These are phyloP conservation scores for Neurospora tetrasperma DNA, from an alignment of 495 filamentous ascomycete species.

Conservation along the genomic window DNA sequence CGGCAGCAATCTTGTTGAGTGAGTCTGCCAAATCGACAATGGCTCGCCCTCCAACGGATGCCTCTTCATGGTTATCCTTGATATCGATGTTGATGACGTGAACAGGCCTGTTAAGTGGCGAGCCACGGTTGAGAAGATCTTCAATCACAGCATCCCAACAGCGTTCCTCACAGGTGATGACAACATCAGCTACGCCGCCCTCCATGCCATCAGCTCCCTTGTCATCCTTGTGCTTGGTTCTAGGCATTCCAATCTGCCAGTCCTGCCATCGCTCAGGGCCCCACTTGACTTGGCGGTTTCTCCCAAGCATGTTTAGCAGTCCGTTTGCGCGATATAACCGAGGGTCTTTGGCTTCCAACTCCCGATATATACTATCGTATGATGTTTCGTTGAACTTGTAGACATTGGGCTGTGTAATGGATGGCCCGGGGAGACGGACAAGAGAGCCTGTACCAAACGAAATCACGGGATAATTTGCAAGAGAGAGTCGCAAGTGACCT, in stretches of 20 bases:
- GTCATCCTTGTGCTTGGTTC: slow-evolving; percentile 53
- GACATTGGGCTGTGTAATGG: slow-evolving; percentile 87
- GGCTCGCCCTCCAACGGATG: slow-evolving; percentile 76
- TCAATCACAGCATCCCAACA: slow-evolving; percentile 99
- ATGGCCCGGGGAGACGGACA: slow-evolving; percentile 87
- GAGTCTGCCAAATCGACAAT: slow-evolving; percentile 87
- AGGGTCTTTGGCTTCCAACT: slow-evolving; percentile 74
- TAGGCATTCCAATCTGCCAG: slow-evolving; percentile 80
- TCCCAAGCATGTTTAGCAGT: slow-evolving; percentile 86
- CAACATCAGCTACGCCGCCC: slow-evolving; percentile 83
- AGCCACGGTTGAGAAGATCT: slow-evolving; percentile 75
- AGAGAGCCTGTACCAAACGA: slow-evolving; percentile 96
- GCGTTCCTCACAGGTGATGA: slow-evolving; percentile 95
- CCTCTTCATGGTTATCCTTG: slow-evolving; percentile 96
- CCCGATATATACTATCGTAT: slow-evolving; percentile 84
- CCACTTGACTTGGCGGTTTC: slow-evolving; percentile 87
- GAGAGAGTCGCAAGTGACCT: slow-evolving; percentile 81
- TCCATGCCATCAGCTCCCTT: slow-evolving; percentile 71
- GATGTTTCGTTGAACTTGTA: slow-evolving; percentile 94
- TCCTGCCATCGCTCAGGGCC: slow-evolving; percentile 97
- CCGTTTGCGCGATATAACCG: slow-evolving; percentile 87
- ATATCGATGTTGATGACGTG: slow-evolving; percentile 98
- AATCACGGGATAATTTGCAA: slow-evolving; percentile 84
- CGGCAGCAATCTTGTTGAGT: slow-evolving; percentile 69
- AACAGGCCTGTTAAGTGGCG: slow-evolving; percentile 76